These are phyloP conservation scores for Mikania micrantha DNA, from an alignment of 129 eudicot genomes.

Conservation along the genomic window DNA sequence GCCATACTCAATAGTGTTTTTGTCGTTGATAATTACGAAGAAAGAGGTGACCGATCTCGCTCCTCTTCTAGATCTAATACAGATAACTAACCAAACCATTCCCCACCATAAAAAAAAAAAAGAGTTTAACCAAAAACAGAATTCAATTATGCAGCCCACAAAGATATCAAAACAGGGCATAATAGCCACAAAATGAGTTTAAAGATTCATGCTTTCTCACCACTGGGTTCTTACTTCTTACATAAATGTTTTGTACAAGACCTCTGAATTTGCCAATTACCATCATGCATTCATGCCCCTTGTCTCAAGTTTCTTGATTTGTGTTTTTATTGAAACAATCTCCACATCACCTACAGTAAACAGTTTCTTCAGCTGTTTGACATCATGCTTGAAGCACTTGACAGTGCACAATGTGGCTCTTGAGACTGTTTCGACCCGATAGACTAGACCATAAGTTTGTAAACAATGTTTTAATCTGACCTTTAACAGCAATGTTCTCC, in stretches of 20 bases:
- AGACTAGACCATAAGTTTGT: slow-evolving; percentile 92
- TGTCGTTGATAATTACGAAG: too few species aligned
- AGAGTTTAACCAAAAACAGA: slow-evolving; percentile 8
- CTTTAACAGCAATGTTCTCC: slow-evolving; percentile 87
- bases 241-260: slow-evolving; percentile 24
- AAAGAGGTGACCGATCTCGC: too few species aligned
- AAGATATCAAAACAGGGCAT: slow-evolving; percentile 14
- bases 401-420: slow-evolving; percentile 95
- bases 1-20: too few species aligned
- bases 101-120: slow-evolving; percentile 4
- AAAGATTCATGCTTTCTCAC: slow-evolving; percentile 24
- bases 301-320: not conserved
- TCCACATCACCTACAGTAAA: not conserved
- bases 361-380: not conserved
- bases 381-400: slow-evolving; percentile 94
- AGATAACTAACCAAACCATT: too few species aligned
- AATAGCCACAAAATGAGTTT: slow-evolving; percentile 21
- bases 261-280: slow-evolving; percentile 16
- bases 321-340: slow-evolving; percentile 9
- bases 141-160: slow-evolving; percentile 18
- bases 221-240: slow-evolving; percentile 18
- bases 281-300: slow-evolving; percentile 5
- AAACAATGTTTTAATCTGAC: slow-evolving; percentile 67
- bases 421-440: slow-evolving; percentile 79
- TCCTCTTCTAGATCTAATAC: too few species aligned